Percentiles rank a stretch among this genome's conserved stretches.
Evolutionary conservation across 495 filamentous ascomycete genomes (phyloP).

Genomic region (Geoglossum glabrum): DNA sequence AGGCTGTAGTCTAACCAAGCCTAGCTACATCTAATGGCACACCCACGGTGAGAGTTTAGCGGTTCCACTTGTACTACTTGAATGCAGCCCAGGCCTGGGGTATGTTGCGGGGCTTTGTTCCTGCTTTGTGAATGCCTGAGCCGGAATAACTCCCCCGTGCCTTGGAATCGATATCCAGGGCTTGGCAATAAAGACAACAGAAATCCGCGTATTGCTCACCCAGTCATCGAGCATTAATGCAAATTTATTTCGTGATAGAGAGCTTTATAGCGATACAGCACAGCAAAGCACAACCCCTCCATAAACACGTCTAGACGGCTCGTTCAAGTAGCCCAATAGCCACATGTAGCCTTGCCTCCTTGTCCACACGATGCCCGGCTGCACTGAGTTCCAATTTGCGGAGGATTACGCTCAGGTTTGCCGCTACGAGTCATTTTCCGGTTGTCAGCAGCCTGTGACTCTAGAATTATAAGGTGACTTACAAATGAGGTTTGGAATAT

Average conservation of each 20-base stretch:
- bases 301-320: not conserved
- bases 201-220: too few species aligned
- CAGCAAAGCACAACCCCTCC: too few species aligned
- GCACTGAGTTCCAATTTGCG: not conserved
- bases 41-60: too few species aligned
- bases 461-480: not conserved
- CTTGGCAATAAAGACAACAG: not conserved
- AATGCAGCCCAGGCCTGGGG: too few species aligned
- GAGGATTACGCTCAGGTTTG: not conserved
- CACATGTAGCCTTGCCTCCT: not conserved
- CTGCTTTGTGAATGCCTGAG: too few species aligned
- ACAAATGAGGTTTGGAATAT: not conserved
- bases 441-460: not conserved
- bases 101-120: too few species aligned
- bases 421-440: not conserved
- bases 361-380: not conserved
- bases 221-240: not conserved
- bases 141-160: too few species aligned
- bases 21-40: too few species aligned
- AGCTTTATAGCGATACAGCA: not conserved
- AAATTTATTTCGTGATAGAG: constrained; percentile 1
- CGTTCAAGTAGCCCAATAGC: not conserved
- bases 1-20: too few species aligned
- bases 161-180: too few species aligned
- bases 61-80: too few species aligned